Conservation (phyloP, 2,329 filamentous ascomycete genomes). For the Cladosporium velox region DNA sequence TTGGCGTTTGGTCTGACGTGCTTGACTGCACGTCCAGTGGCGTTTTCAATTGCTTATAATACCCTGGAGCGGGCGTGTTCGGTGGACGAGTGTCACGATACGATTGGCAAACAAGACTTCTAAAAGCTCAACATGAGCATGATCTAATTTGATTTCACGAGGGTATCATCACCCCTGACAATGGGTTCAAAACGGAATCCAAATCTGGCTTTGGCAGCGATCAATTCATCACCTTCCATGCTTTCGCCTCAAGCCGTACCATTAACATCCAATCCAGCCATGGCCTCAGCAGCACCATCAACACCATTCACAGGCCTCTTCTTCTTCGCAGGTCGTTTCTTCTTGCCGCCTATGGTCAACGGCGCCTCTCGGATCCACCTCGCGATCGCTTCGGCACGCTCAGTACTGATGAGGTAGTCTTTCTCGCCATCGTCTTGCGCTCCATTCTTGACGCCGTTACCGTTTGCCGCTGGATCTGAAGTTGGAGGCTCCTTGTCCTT, state of each 20-base stretch:
- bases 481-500: constrained; percentile 31
- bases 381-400: constrained; percentile 68
- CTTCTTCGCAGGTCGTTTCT: constrained; percentile 36
- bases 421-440: constrained; percentile 65
- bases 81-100: not conserved
- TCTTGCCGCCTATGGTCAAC: constrained; percentile 39
- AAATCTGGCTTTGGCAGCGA: not conserved
- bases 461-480: not conserved
- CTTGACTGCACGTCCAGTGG: not conserved
- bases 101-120: not conserved
- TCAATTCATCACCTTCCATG: not conserved
- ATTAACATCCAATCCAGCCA: not conserved
- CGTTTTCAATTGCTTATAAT: not conserved
- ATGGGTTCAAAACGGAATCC: not conserved
- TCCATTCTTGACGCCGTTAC: constrained; percentile 54
- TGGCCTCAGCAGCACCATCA: not conserved
- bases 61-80: not conserved
- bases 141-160: not conserved
- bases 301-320: constrained; percentile 28
- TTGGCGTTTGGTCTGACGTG: not conserved
- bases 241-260: not conserved
- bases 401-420: constrained; percentile 67
- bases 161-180: not conserved
- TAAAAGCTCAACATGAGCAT: not conserved
- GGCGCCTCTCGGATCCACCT: constrained; percentile 64